Base-by-base conservation (phyloP, 129 eudicot genomes). In the Ambrosia trifida region DNA sequence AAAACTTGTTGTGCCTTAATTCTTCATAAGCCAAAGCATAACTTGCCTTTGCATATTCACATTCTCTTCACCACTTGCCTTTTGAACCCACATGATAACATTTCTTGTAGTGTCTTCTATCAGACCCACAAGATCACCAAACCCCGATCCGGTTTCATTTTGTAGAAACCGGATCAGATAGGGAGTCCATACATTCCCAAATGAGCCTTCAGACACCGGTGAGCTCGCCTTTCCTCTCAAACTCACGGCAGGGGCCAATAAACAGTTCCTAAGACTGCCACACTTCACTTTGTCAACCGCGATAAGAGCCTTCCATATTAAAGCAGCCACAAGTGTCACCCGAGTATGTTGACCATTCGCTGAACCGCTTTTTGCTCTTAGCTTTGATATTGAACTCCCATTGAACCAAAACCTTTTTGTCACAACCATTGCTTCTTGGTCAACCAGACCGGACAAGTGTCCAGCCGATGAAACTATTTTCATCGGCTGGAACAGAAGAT, bases 241-340 rank as follows among this genome's bases (percentile, higher is more conserved):
- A 47, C 24, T 71, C 18, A 81, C 20, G 0, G 85, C 81, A 4
- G 76, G 80, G 14, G 78, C 45, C 74, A 70, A 32, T 12, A 66
- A 51, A 19, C 45, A 70, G 66, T 59, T 57, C 13, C 76, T 62
- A 2, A 38, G 14, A 13, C 35, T 62, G 47, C 75, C 75, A 46
- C 5, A 64, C 44, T 66, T 76, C 17, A 72, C 70, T 40, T 46
- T 50, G 14, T 72, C 68, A 32, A 76, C n/a, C 9, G 31, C n/a
- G 11, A 81, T 81, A 41, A 81, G 61, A 7, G 78, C 59, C 40
- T 73, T 63, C 77, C 81, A 70, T 49, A 81, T 64, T 51, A 79
- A 18, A 1, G 78, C 32, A 28, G 78, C 50, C 70, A 76, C 76
- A 11, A 76, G 17, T 4, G 77, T 54, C 9, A 81, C 85, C 9